Percentiles rank a stretch among this genome's conserved stretches.
phyloP scores from a whole-genome alignment of 768 basidiomycete species.

The Pleurotus salmoneostramineus region DNA sequence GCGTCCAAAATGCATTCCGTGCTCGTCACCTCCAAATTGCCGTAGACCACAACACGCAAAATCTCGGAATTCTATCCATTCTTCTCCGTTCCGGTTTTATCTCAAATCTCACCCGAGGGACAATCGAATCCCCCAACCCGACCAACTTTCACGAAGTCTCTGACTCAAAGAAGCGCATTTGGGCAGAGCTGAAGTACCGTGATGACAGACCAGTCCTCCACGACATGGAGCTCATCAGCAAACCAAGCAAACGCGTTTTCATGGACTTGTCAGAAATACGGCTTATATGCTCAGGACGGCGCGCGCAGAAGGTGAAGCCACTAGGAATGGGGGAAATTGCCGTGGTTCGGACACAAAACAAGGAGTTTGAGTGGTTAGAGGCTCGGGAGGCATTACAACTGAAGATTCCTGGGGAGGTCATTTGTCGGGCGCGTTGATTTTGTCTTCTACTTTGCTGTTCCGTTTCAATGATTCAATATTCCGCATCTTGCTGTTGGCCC shows the following conservation, averaged over 20 bases:
- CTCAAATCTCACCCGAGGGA: constrained; percentile 78
- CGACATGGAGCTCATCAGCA: constrained; percentile 78
- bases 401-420: constrained; percentile 78
- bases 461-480: neutral
- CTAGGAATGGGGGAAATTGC: constrained; percentile 92
- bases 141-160: constrained; percentile 51
- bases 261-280: constrained; percentile 73
- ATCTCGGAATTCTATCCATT: constrained; percentile 88
- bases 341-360: constrained; percentile 69
- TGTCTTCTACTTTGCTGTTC: neutral
- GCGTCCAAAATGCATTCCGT: constrained; percentile 88
- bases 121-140: constrained; percentile 61
- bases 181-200: constrained; percentile 93
- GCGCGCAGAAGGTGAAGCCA: constrained; percentile 78
- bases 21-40: constrained; percentile 76
- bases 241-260: constrained; percentile 76
- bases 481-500: no score
- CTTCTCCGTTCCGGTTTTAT: constrained; percentile 91
- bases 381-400: constrained; percentile 86
- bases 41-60: constrained; percentile 82
- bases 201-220: constrained; percentile 82
- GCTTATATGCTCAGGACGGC: constrained; percentile 74
- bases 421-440: constrained; percentile 66
- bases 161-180: constrained; percentile 75
- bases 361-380: constrained; percentile 83